Evolutionary conservation across 176 grass and related monocot genomes (phyloP), one percentile per base, ranked within the genome.

Genomic region (Aegilops longissima): DNA sequence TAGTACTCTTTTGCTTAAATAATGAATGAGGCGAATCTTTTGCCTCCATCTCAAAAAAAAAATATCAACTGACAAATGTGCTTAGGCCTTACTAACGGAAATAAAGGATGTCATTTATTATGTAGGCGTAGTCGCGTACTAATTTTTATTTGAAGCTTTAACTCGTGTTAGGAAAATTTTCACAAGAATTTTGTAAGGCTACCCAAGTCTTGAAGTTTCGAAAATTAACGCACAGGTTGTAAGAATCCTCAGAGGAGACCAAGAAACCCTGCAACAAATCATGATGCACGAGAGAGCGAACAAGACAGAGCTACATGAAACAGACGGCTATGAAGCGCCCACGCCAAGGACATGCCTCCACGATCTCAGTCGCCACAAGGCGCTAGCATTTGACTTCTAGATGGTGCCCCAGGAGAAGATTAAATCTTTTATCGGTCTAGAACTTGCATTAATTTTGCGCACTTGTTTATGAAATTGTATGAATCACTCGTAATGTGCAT

Each of bases 341-440:
- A 51, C 72, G 0, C 72, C 72, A 35, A 58, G 2, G 13, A 82
- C 73, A 7, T 87, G 81, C 78, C 34, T 81, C 13, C 84, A 90
- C 0, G 89, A 93, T 69, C 73, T 97, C 13, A 95, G 21, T 39
- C 87, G 85, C 4, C 92, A 95, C 9, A 85, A 80, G 82, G 80
- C 90, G 30, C 74, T 95, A 21, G 92, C 82, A 21, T 86, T 95
- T 24, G 92, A 90, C 45, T 90, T 89, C 30, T 84, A 89, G 9
- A 51, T 66, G 70, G 3, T 18, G 5, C 5, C 20, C 35, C 13
- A 3, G 20, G 59, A 58, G 2, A 5, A 30, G 27, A 17, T 3
- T 51, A 16, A 16, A 27, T 17, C 38, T 73, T 7, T 56, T 18
- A 18, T 20, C 2, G 17, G 5, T 73, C 21, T 23, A n/a, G 36